Conservation (phyloP, 108 stramenopile species). For the Cyclotella distinguenda region DNA sequence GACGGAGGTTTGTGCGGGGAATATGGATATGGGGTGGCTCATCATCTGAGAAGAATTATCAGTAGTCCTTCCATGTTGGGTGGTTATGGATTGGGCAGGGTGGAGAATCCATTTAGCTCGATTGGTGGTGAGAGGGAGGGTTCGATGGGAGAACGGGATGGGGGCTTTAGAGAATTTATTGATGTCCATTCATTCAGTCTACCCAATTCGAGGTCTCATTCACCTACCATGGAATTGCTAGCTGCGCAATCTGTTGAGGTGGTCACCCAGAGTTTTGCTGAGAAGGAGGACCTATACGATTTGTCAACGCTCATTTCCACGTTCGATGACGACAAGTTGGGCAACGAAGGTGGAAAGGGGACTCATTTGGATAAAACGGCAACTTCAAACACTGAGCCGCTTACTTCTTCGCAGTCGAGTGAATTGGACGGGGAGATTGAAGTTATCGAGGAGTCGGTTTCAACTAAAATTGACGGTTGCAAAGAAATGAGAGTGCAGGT, state of each 20-base stretch:
- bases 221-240: conserved; percentile 3
- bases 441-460: not conserved
- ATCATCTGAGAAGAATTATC: conserved; percentile 50
- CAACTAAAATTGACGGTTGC: not conserved
- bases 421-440: conserved; percentile 2
- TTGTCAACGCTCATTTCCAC: not conserved
- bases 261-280: conserved; percentile 25
- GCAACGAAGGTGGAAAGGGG: not conserved
- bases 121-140: not conserved
- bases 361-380: not conserved
- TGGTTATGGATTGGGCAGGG: not conserved
- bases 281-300: conserved; percentile 8
- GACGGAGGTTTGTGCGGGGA: conserved; percentile 66
- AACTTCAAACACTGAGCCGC: not conserved
- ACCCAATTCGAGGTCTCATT: conserved; percentile 22
- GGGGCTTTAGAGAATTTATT: not conserved
- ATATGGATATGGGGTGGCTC: conserved; percentile 66
- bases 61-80: conserved; percentile 32
- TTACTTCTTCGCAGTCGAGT: conserved; percentile 1
- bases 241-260: conserved; percentile 15
- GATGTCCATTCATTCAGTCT: conserved; percentile 13
- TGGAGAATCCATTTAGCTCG: conserved; percentile 19
- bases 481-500: conserved; percentile 48
- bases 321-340: conserved; percentile 3
- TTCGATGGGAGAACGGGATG: not conserved